Base-by-base conservation (phyloP, 441 rosid genomes). In the Erodium texanum region DNA sequence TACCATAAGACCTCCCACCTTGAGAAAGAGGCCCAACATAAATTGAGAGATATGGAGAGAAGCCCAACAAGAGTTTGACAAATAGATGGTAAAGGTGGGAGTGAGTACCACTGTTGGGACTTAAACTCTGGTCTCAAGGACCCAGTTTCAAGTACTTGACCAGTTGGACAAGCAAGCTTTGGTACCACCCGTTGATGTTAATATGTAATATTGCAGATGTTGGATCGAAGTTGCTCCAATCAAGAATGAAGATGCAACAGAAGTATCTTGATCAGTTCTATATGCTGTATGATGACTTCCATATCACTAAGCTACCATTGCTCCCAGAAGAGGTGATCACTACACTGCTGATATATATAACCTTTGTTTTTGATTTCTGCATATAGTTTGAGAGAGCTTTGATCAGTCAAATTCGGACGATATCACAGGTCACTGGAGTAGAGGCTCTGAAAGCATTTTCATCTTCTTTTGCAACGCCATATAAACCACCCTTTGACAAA, bases 181-280 rank as follows among this genome's bases (percentile, higher is more conserved):
- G n/a, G n/a, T 34, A 34, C 38, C 3, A 34, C 9, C 38, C 0
- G 38, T 34, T 34, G 38, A 34, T 34, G 38, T 34, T 7, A 34
- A 34, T 34, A 7, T 34, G 38, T 34, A 59, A 34, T 69, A 63
- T 75, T 50, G 41, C 59, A 92, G 99, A 75, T 80, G 85, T 84
- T 63, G 92, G 88, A 76, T 95, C 99, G 56, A 90, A 90, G 87
- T 80, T 95, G 78, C 96, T 92, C 66, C 87, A 73, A 80, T 88
- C 99, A 67, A 90, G 99, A 80, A 95, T 87, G 99, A 71, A 81
- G 76, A 95, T 95, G 98, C 99, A 95, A 74, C 90, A 90, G 68
- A 95, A 95, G 84, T 95, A 95, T 77, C 88, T 95, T 3, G 98
- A 95, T 76, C 99, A 95, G 82, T 94, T 92, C 78, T 95, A 92